Evolutionary conservation across 306 rosid species (phyloP).

Genomic region (Ochetophila trinervis): DNA sequence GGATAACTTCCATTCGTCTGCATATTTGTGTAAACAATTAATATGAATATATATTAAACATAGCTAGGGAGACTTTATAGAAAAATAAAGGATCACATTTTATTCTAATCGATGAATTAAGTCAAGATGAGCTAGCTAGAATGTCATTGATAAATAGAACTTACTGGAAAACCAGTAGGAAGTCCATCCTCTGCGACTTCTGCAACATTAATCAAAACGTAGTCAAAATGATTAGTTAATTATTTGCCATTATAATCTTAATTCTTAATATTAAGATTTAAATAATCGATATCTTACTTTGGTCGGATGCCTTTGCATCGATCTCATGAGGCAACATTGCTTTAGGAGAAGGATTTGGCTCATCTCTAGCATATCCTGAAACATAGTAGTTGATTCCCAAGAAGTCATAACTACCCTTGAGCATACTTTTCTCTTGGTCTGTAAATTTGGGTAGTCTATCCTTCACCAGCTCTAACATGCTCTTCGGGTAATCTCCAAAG

Average conservation of each 20-base stretch:
- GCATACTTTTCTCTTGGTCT: constrained; percentile 9
- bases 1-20: constrained; percentile 15
- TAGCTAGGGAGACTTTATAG: too few relatives aligned
- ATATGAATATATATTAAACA: not conserved
- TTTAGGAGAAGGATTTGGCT: not conserved
- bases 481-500: constrained; percentile 22
- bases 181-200: not conserved
- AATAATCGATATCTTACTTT: too few relatives aligned
- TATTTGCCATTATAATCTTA: too few relatives aligned
- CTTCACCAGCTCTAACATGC: constrained; percentile 20
- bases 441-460: constrained; percentile 15
- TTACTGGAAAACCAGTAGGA: not conserved
- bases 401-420: constrained; percentile 32
- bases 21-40: not conserved
- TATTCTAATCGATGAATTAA: not conserved
- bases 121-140: not conserved
- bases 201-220: not conserved
- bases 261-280: too few relatives aligned
- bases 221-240: too few relatives aligned
- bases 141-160: not conserved
- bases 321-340: too few relatives aligned
- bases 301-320: too few relatives aligned
- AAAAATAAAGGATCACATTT: too few relatives aligned
- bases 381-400: constrained; percentile 38
- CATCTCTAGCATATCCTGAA: constrained; percentile 12